Conservation (phyloP, 2,329 filamentous ascomycete genomes). For the Periconia macrospinosa region DNA sequence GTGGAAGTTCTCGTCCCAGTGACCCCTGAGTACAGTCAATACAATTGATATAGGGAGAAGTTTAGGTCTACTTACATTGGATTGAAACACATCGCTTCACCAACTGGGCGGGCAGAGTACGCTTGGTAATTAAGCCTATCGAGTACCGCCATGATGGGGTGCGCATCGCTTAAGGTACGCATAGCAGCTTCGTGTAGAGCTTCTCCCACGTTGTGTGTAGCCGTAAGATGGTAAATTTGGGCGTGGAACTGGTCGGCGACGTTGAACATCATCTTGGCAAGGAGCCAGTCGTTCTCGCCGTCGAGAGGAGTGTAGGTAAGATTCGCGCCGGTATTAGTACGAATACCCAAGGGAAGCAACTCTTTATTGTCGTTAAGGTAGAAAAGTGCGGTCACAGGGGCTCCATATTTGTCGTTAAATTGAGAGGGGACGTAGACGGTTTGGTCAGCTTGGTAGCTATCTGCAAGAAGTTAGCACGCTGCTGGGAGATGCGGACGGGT, state of each 20-base stretch:
- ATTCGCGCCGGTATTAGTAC: conserved; percentile 3
- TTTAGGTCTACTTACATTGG: neutral
- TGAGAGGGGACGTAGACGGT: conserved; percentile 4
- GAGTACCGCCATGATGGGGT: conserved; percentile 5
- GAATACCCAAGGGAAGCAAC: conserved; percentile 3
- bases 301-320: conserved; percentile 6
- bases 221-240: conserved; percentile 7
- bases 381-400: conserved; percentile 3
- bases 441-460: conserved; percentile 4
- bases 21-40: neutral
- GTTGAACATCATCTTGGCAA: conserved; percentile 9
- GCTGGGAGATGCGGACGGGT: neutral
- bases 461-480: neutral
- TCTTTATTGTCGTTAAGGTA: conserved; percentile 1
- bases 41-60: neutral
- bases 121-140: conserved; percentile 3
- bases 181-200: conserved; percentile 8
- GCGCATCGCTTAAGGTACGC: conserved; percentile 5
- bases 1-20: conserved; percentile 9
- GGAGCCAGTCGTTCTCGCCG: conserved; percentile 2
- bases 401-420: conserved; percentile 6
- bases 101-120: conserved; percentile 4
- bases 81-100: conserved; percentile 1
- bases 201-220: conserved; percentile 7
- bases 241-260: conserved; percentile 3